Conservation (phyloP, 2,329 filamentous ascomycete species). For the Paraphoma chrysanthemicola region DNA sequence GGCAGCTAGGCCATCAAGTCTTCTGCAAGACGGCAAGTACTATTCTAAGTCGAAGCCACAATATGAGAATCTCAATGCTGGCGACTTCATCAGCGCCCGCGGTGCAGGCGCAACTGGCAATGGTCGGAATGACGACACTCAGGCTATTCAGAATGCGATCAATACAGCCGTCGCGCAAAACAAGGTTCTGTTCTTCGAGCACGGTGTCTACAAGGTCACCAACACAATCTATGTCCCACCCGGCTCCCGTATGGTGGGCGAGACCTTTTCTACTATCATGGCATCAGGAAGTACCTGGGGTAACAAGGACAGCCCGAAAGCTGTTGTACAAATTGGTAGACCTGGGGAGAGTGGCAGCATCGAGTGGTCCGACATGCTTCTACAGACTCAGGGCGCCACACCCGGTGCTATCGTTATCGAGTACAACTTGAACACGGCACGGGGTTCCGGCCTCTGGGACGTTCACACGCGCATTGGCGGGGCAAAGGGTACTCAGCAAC, state of each 20-base stretch:
- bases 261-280: slow-evolving; percentile 86
- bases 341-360: slow-evolving; percentile 70
- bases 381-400: slow-evolving; percentile 73
- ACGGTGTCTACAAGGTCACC: slow-evolving; percentile 64
- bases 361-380: slow-evolving; percentile 76
- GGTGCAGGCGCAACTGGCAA: slow-evolving; percentile 74
- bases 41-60: slow-evolving; percentile 61
- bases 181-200: slow-evolving; percentile 64
- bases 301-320: slow-evolving; percentile 63
- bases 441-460: slow-evolving; percentile 77
- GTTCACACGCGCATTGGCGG: slow-evolving; percentile 88
- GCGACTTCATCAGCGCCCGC: slow-evolving; percentile 65
- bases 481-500: slow-evolving; percentile 77
- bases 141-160: slow-evolving; percentile 77
- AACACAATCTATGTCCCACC: slow-evolving; percentile 67
- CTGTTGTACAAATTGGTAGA: slow-evolving; percentile 71
- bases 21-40: slow-evolving; percentile 57
- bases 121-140: slow-evolving; percentile 80
- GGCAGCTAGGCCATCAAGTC: slow-evolving; percentile 53
- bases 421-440: slow-evolving; percentile 67
- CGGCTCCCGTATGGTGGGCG: slow-evolving; percentile 81
- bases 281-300: slow-evolving; percentile 66
- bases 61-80: slow-evolving; percentile 59
- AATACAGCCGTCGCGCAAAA: slow-evolving; percentile 66
- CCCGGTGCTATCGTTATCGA: slow-evolving; percentile 75